These are phyloP conservation scores for Xylaria sp. DNA, from an alignment of 2,329 filamentous ascomycete species.

Conservation along the genomic window DNA sequence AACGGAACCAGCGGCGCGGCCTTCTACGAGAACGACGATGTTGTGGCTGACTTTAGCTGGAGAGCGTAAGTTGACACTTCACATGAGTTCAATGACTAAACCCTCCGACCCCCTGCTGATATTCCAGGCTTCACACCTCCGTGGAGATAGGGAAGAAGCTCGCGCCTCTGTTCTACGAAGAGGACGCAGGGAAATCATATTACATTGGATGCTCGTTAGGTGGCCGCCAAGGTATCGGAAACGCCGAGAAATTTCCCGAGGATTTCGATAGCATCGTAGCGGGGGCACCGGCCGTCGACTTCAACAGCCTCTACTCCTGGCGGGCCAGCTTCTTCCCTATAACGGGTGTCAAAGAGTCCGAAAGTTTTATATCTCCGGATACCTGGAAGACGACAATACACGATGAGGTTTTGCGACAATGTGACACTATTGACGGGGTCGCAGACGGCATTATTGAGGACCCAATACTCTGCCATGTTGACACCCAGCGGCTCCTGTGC, in stretches of 20 bases:
- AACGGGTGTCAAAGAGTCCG: conserved; percentile 43
- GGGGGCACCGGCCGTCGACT: conserved; percentile 50
- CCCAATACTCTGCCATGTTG: conserved; percentile 45
- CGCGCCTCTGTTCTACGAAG: conserved; percentile 53
- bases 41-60: conserved; percentile 46
- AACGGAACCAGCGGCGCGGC: conserved; percentile 47
- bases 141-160: conserved; percentile 56
- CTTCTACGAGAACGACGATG: conserved; percentile 46
- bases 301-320: conserved; percentile 43
- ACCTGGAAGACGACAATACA: conserved; percentile 40
- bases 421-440: conserved; percentile 49
- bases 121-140: conserved; percentile 51
- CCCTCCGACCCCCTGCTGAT: conserved; percentile 34
- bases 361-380: conserved; percentile 36
- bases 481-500: conserved; percentile 44
- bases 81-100: conserved; percentile 32
- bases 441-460: conserved; percentile 49
- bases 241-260: conserved; percentile 57
- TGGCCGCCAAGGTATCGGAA: conserved; percentile 62
- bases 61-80: conserved; percentile 26
- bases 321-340: conserved; percentile 52
- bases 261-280: conserved; percentile 65
- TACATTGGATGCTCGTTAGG: conserved; percentile 65
- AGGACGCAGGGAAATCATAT: conserved; percentile 51
- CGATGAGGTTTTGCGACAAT: conserved; percentile 46